Base-by-base conservation (phyloP, 129 eudicot species). In the Solidago caesia region DNA sequence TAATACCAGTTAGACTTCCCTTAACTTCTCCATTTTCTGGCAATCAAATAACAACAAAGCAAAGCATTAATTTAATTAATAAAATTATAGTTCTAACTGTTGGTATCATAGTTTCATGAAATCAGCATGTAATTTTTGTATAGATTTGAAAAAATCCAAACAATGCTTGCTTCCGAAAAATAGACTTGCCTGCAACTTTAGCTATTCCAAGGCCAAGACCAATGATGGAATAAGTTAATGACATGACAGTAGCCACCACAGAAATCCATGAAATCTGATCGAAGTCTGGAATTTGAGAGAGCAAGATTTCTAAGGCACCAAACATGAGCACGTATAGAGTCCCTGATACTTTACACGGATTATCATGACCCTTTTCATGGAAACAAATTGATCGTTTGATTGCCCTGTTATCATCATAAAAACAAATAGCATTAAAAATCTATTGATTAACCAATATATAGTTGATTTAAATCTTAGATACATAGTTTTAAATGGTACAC, bases 191-290 rank as follows among this genome's bases (percentile, higher is more conserved):
- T 46, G 74, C 85, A 76, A 90, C 96, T 86, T 90, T 84, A 14
- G 83, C 87, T 61, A 93, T 67, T 27, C 98, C 98, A 60, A 93
- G 96, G 77, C 87, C 98, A n/a, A n/a, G n/a, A n/a, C n/a, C n/a
- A n/a, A n/a, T n/a, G n/a, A n/a, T n/a, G n/a, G n/a, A n/a, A n/a
- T 93, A 93, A 48, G 96, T 93, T 45, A 93, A 93, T 11, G 98
- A 93, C 98, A 93, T 93, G 13, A 88, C 86, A 2, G 98, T 96
- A 65, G 98, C 96, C 56, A 89, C 81, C 67, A 90, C 86, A 8
- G 98, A 93, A 10, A 93, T 89, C 98, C 98, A 93, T 63, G 85
- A 87, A 10, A 93, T 90, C 77, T 90, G 98, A 75, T 93, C 98
- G 72, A 93, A 93, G 69, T 93, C 98, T 42, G 98, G 98, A 57